phyloP scores from a whole-genome alignment of 208 protist species.

The Leishmania braziliensis region DNA sequence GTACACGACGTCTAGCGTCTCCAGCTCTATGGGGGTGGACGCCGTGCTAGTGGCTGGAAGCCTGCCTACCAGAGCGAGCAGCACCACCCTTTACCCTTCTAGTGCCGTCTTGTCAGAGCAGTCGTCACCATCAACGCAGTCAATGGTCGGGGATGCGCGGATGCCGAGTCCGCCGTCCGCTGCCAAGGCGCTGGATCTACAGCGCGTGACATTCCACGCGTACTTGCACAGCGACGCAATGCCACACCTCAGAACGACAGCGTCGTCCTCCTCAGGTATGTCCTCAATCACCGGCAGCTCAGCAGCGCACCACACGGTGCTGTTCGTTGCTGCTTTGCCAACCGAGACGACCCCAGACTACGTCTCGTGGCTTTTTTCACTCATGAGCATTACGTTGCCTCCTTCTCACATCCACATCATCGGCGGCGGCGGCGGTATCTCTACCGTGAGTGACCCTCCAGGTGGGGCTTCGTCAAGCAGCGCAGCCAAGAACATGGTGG shows the following conservation, averaged over 20 bases:
- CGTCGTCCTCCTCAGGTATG: neutral
- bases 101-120: conserved; percentile 14
- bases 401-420: conserved; percentile 23
- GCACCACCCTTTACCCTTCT: conserved; percentile 6
- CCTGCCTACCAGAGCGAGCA: neutral
- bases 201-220: conserved; percentile 33
- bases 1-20: conserved; percentile 16
- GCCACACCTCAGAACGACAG: neutral
- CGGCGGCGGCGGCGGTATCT: conserved; percentile 4
- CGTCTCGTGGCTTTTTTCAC: conserved; percentile 58
- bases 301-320: conserved; percentile 1
- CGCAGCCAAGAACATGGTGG: neutral
- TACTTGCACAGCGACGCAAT: conserved; percentile 14
- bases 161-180: neutral
- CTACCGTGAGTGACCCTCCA: neutral
- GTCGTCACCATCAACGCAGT: conserved; percentile 10
- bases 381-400: conserved; percentile 29
- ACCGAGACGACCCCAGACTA: conserved; percentile 33
- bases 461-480: neutral
- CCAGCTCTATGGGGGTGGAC: conserved; percentile 18
- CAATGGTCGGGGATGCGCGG: conserved; percentile 10
- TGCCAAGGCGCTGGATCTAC: conserved; percentile 6
- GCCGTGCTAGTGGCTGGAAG: conserved; percentile 9
- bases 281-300: neutral
- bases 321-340: conserved; percentile 59